Conservation (phyloP, 73 alveolate genomes). For the Symbiodinium natans region DNA sequence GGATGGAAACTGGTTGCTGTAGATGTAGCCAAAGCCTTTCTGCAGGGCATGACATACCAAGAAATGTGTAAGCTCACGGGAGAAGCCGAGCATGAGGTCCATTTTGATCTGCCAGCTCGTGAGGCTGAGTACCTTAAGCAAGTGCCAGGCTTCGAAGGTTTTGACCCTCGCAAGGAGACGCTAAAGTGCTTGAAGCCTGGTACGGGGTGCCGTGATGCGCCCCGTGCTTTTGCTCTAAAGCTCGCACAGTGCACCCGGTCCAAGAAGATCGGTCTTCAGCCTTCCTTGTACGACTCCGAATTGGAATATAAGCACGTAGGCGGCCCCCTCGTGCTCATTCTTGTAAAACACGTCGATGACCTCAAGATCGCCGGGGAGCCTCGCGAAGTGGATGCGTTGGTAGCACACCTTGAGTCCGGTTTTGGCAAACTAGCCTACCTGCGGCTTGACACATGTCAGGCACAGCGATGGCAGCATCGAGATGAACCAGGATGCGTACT, state of each 20-base stretch:
- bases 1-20: neutral
- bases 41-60: constrained; percentile 6
- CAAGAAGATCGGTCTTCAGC: neutral
- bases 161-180: neutral
- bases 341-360: constrained; percentile 23
- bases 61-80: neutral
- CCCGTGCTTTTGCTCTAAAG: neutral
- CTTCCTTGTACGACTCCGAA: constrained; percentile 11
- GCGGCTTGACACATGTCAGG: constrained; percentile 20
- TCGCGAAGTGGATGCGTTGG: neutral
- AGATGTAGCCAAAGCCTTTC: constrained; percentile 15
- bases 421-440: neutral
- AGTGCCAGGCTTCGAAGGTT: neutral
- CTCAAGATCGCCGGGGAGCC: constrained; percentile 5
- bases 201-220: constrained; percentile 46
- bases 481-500: neutral
- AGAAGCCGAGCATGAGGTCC: neutral
- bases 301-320: neutral
- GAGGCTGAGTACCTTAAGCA: neutral
- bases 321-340: neutral
- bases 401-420: neutral
- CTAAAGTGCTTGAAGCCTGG: constrained; percentile 18
- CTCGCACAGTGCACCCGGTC: neutral
- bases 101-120: neutral
- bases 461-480: neutral